Evolutionary conservation across 2,329 filamentous ascomycete genomes (phyloP), one percentile per base, ranked within the genome.

Genomic region (Talaromyces rugulosus): DNA sequence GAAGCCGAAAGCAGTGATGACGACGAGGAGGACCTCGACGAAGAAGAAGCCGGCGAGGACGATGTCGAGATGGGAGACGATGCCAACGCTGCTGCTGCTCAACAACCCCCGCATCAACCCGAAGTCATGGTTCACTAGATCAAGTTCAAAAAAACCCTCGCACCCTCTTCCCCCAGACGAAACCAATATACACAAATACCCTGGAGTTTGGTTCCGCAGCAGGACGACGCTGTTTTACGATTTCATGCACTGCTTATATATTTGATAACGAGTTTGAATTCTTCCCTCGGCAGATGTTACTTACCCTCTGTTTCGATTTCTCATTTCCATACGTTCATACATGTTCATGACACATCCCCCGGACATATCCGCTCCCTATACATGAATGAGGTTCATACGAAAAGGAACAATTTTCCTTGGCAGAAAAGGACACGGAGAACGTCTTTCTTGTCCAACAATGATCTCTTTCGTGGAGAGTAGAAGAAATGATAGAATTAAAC

Each of bases 1-100:
- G 90, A 92, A 70, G 88, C 87, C 60, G 90, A 92, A 75, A 91
- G 87, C 68, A 87, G 87, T 67, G 89, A 89, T 34, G 87, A 87
- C 64, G 86, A 91, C 28, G 86, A 88, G 59, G 87, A 89, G 63
- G 88, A 89, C 14, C 83, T 88, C 40, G 87, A 89, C 53, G 84
- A 85, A 62, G 85, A 87, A 62, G 85, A 85, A 59, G 84, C 78
- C 6, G 85, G 80, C 55, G 78, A 81, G 52, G 83, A 83, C 44
- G 82, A 84, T 66, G 82, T 85, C 67, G 83, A 85, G 67, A 85
- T 85, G 82, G 83, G 80, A 28, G 83, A 85, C 50, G 82, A 82
- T 61, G 77, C 80, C 23, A 73, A 77, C 60, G 67, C 66, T 42
- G 57, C 69, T 36, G 67, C 66, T 42, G 57, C 69, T 36, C 58